Conservation (phyloP, 2,329 filamentous ascomycete species). For the Colletotrichum tamarilloi region DNA sequence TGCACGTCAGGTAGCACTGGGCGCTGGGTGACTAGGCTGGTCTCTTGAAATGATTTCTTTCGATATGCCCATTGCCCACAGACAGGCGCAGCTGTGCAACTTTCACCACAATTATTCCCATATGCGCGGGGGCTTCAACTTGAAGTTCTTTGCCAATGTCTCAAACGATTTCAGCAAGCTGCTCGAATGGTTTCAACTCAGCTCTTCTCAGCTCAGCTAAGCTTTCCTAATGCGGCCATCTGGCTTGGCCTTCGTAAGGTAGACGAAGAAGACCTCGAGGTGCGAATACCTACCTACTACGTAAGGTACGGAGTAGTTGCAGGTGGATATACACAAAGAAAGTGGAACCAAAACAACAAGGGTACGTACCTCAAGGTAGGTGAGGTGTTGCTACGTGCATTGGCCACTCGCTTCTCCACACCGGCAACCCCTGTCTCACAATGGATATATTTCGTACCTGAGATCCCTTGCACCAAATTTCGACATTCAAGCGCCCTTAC, state of each 20-base stretch:
- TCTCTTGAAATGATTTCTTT: neutral
- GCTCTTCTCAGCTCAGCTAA: neutral
- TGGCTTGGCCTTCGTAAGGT: neutral
- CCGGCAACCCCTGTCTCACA: slow-evolving; percentile 29
- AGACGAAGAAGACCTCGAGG: neutral
- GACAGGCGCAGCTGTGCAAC: neutral
- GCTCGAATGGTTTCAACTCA: neutral
- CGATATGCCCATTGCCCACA: neutral
- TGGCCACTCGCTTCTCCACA: slow-evolving; percentile 21
- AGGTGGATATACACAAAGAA: neutral
- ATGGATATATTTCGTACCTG: slow-evolving; percentile 18
- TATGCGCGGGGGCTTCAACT: too few species aligned
- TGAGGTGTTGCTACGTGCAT: neutral
- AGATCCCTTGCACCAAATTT: slow-evolving; percentile 21
- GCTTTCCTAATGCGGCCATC: neutral
- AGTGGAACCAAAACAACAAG: neutral
- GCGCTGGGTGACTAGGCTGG: neutral
- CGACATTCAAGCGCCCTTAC: slow-evolving; percentile 26
- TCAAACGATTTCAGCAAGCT: neutral
- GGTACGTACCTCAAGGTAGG: neutral
- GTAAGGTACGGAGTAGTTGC: too few species aligned
- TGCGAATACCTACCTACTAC: too few species aligned
- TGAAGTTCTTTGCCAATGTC: neutral
- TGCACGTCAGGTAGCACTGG: slow-evolving; percentile 7
- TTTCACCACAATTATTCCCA: neutral